A percentile compares a stretch with the other conserved stretches of the same genome.
phyloP scores from a whole-genome alignment of 257 asterid genomes.

The Cynanchum wilfordii region DNA sequence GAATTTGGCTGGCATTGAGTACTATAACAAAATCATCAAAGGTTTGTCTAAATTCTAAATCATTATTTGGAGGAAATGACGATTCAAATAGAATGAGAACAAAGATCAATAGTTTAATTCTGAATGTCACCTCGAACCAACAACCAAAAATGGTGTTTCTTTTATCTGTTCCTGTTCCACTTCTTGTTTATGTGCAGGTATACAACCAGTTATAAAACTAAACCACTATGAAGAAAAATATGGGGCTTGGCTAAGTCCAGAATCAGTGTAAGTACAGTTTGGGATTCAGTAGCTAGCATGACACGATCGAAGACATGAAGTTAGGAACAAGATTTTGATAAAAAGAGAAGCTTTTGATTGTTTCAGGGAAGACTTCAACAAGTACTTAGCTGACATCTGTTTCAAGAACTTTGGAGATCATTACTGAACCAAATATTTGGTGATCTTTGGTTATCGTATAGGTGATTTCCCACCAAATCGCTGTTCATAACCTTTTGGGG shows the following conservation, averaged over 20 bases:
- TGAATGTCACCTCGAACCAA: neutral
- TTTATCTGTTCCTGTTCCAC: neutral
- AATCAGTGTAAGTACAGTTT: neutral
- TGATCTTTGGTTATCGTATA: neutral
- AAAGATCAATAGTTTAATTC: neutral
- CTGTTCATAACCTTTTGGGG: constrained; percentile 29
- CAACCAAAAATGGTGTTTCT: neutral
- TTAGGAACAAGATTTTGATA: neutral
- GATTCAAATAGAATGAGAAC: neutral
- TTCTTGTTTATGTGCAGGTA: neutral
- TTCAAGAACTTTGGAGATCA: constrained; percentile 25
- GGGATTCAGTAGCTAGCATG: neutral
- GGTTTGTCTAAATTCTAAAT: neutral
- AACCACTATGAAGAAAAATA: neutral
- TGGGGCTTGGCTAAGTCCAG: constrained; percentile 1
- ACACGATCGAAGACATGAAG: neutral
- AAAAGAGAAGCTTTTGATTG: neutral
- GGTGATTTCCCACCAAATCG: constrained; percentile 26
- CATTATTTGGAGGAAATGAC: neutral
- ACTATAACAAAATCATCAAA: constrained; percentile 35
- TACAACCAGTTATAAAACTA: neutral
- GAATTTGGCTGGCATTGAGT: constrained; percentile 24
- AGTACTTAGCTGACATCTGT: constrained; percentile 27
- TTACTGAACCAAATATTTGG: constrained; percentile 21
- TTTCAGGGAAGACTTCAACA: constrained; percentile 26